phyloP scores from a whole-genome alignment of 768 basidiomycete species.

The Rhodotorula sphaerocarpa region DNA sequence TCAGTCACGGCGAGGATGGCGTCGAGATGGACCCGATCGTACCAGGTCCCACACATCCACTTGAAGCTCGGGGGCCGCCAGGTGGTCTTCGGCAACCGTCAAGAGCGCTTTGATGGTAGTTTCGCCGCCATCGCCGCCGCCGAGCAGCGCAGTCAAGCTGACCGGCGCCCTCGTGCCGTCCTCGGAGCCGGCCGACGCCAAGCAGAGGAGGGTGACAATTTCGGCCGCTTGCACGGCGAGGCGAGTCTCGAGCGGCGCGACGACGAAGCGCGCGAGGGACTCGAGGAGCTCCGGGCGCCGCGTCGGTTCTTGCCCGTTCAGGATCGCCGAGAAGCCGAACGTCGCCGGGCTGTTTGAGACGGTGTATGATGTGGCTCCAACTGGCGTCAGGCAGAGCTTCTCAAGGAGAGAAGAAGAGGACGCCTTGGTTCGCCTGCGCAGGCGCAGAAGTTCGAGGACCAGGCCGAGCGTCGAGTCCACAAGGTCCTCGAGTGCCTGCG shows the following conservation, averaged over 20 bases:
- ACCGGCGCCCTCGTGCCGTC: constrained; percentile 45
- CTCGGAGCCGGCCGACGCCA: neutral
- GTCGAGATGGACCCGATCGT: constrained; percentile 12
- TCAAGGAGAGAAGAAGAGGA: constrained; percentile 56
- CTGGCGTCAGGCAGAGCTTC: constrained; percentile 45
- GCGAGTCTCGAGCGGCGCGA: constrained; percentile 12
- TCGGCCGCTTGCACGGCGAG: constrained; percentile 22
- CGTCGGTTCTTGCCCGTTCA: neutral
- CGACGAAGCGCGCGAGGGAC: constrained; percentile 12
- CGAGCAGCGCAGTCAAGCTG: constrained; percentile 68
- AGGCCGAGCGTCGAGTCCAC: constrained; percentile 61
- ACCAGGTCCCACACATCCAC: constrained; percentile 78
- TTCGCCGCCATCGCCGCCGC: constrained; percentile 60
- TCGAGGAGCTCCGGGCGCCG: constrained; percentile 26
- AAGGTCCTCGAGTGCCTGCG: constrained; percentile 58
- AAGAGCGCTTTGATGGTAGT: constrained; percentile 20
- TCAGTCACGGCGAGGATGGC: neutral
- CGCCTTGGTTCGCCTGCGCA: constrained; percentile 51
- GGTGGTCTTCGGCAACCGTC: constrained; percentile 24
- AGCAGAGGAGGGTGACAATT: constrained; percentile 14
- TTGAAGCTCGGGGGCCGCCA: constrained; percentile 48
- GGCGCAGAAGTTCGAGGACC: constrained; percentile 56
- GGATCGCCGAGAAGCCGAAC: neutral
- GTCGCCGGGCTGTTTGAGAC: neutral
- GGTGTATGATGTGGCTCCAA: neutral